These are phyloP conservation scores for Solanum megistacrolobum DNA, from an alignment of 257 asterid genomes.

Conservation along the genomic window DNA sequence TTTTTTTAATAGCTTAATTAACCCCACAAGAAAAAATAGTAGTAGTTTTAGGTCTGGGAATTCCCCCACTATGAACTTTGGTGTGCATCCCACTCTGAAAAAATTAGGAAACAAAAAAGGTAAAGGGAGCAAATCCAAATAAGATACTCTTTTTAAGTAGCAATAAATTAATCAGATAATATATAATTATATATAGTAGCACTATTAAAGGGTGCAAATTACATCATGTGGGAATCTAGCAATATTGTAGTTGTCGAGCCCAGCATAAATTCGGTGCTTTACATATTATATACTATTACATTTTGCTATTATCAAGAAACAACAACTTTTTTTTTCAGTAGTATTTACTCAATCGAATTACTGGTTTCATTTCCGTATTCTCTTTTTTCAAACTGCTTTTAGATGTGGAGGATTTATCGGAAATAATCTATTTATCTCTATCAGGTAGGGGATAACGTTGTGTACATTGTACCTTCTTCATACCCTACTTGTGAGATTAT, in stretches of 20 bases:
- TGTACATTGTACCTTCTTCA: neutral
- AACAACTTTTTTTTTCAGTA: neutral
- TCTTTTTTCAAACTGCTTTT: neutral
- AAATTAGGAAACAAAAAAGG: constrained; percentile 10
- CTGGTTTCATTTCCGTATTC: neutral
- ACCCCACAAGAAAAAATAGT: neutral
- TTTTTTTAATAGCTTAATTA: neutral
- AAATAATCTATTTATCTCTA: neutral
- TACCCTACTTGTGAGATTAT: accelerated
- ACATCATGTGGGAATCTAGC: neutral
- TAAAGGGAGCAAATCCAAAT: constrained; percentile 20
- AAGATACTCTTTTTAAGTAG: constrained; percentile 10
- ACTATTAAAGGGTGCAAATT: neutral
- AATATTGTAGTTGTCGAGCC: neutral
- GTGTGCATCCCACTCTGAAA: constrained; percentile 8
- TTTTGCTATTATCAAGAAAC: neutral
- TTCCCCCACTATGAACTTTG: neutral
- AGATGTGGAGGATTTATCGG: neutral
- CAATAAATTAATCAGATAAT: neutral
- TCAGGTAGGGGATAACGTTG: neutral
- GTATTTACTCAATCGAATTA: neutral
- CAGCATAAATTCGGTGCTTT: neutral
- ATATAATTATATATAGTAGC: neutral
- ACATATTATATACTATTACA: neutral
- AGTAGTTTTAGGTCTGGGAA: neutral